Base-by-base conservation (phyloP, 495 filamentous ascomycete genomes). In the Parathielavia appendiculata region DNA sequence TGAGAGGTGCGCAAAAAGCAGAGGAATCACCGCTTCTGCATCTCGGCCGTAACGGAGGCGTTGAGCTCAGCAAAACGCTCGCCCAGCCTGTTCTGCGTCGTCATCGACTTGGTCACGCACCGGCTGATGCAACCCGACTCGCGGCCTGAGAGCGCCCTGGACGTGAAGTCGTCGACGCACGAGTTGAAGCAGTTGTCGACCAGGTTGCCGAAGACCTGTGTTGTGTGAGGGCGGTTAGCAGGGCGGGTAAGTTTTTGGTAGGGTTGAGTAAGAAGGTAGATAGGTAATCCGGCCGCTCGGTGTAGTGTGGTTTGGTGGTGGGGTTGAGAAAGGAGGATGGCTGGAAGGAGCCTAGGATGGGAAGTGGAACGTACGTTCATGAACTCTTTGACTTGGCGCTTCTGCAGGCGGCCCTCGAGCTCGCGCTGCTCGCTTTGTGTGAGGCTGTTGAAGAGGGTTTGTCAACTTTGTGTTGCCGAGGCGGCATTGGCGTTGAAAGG, bases 141-240 rank as follows among this genome's bases (percentile, higher is more conserved):
- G 63, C 89, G 86, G 60, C 82, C 77, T 54, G 86, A 83, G 35
- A 99, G 83, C 8, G 90, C 89, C 78, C 97, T 97, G 79, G 89
- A 93, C 69, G 91, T 95, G 83, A 99, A 99, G 79, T 97, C 92
- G 72, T 90, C 92, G 73, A 97, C 84, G 77, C 93, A 99, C 76
- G 93, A 86, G 69, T 90, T 86, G 80, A 98, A 98, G 82, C 93
- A 98, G 70, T 87, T 79, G 65, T 95, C 88, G 59, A 97, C 91
- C 58, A 99, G 86, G 75, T 88, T 90, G 70, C 90, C 92, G 79
- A 97, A 97, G 85, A 96, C 90, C 93, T 98, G 66, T 40, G 44
- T 2, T 30, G 26, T 30, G 26, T 22, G 54, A 14, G 23, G n/a
- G 46, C 13, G 26, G 16, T 13, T 30, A 4, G 8, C 39, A 34